phyloP scores from a whole-genome alignment of 371 early-diverging fungal species.

The Mortierella sp. region DNA sequence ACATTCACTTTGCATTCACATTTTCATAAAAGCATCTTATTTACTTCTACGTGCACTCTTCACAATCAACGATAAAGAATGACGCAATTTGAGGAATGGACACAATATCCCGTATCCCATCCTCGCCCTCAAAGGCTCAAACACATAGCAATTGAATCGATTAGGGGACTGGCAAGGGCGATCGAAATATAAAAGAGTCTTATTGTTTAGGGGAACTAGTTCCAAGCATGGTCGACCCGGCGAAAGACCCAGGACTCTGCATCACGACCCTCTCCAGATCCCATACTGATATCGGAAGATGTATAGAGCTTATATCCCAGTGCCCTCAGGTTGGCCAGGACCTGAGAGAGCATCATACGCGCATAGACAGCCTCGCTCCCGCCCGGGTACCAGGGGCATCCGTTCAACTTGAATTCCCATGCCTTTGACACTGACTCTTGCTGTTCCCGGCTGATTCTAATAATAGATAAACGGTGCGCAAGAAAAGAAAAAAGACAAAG shows the following conservation, averaged over 20 bases:
- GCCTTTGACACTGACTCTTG: slow-evolving; percentile 21
- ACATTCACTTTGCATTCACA: too few relatives aligned
- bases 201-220: not conserved
- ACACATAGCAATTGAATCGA: not conserved
- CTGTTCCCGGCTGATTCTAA: slow-evolving; percentile 28
- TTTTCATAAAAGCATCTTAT: too few relatives aligned
- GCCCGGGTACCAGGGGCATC: slow-evolving; percentile 23
- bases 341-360: slow-evolving; percentile 40
- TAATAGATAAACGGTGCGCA: too few relatives aligned
- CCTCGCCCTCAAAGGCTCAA: too few relatives aligned
- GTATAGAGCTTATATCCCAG: slow-evolving; percentile 33
- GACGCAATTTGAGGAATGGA: too few relatives aligned
- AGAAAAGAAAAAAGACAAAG: too few relatives aligned
- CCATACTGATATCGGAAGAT: slow-evolving; percentile 17
- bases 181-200: not conserved
- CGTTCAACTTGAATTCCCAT: slow-evolving; percentile 31
- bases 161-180: not conserved
- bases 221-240: slow-evolving; percentile 18
- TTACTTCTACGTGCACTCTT: too few relatives aligned
- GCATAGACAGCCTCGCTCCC: slow-evolving; percentile 32
- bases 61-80: too few relatives aligned
- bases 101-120: too few relatives aligned
- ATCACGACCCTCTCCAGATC: slow-evolving; percentile 12
- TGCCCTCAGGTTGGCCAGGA: slow-evolving; percentile 36
- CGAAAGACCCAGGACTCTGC: slow-evolving; percentile 37